Base-by-base conservation (phyloP, 306 rosid genomes). In the Rosa chinensis region DNA sequence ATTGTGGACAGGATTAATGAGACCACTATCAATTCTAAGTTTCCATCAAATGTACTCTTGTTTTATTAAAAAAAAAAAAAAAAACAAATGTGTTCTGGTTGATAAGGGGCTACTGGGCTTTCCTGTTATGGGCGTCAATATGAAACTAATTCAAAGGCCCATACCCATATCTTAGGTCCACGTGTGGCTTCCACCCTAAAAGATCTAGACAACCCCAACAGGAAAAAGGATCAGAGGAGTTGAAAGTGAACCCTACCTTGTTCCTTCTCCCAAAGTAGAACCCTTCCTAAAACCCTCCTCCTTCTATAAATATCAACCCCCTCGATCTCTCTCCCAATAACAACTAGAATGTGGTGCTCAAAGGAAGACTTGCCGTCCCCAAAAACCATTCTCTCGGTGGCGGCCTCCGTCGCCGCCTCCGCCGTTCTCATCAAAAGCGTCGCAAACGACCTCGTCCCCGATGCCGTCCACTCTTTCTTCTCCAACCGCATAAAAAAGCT, bases 391-490 rank as follows among this genome's bases (percentile, higher is more conserved):
- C 58, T 85, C 23, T 77, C 90, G 3, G 80, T 56, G n/a, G 86
- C 85, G 1, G 87, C 92, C 70, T 83, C 94, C 1, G 48, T 87
- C 42, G 69, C 88, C 48, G 88, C 89, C 66, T 77, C 87, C 0
- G 84, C 66, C 4, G 73, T 87, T 44, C 76, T 90, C 70, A 39
- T 83, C 70, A 85, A 84, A 56, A 77, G 82, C 63, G 45, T 83
- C 37, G 78, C 66, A 49, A 45, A 62, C 71, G 84, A 88, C 11
- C 84, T 90, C 43, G 21, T 90, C 76, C 92, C 94, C 40, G 71
- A 78, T 5, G 55, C 80, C 1, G 39, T 85, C 42, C 80, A 25
- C 9, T 61, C 73, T 5, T 79, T 5, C 78, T 71, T 84, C 81
- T 10, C 0, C 75, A 47, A 84, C 11, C 45, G 85, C 56, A 59